Evolutionary conservation across 768 basidiomycete genomes (phyloP).

Genomic region (Zangia roseola): DNA sequence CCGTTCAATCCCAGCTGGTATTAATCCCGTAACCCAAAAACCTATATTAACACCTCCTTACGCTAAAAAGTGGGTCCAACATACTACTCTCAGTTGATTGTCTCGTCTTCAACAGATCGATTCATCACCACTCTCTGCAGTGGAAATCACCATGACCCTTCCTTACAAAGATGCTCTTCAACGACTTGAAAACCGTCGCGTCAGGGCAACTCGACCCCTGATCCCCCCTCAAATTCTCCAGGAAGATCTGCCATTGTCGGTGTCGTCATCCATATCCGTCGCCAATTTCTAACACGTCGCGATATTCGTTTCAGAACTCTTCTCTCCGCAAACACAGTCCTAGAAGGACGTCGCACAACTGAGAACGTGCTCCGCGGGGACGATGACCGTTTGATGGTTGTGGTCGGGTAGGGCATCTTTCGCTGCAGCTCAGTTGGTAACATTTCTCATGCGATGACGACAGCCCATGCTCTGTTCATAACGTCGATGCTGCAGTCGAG

Average conservation of each 20-base stretch:
- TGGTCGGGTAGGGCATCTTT: constrained; percentile 65
- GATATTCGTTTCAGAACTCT: constrained; percentile 53
- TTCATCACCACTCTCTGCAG: constrained; percentile 10
- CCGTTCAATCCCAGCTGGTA: constrained; percentile 7
- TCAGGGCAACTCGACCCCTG: constrained; percentile 82
- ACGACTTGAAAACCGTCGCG: constrained; percentile 83
- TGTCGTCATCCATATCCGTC: neutral
- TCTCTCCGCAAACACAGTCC: constrained; percentile 80
- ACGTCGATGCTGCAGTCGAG: constrained; percentile 79
- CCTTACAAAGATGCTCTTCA: constrained; percentile 76
- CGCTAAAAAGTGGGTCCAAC: constrained; percentile 19
- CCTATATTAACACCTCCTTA: constrained; percentile 14
- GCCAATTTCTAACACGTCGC: neutral
- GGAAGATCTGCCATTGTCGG: constrained; percentile 88
- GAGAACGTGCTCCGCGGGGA: constrained; percentile 81
- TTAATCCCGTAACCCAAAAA: constrained; percentile 7
- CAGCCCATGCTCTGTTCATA: constrained; percentile 94
- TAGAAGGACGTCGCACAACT: constrained; percentile 76
- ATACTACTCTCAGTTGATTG: neutral
- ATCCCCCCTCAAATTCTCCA: constrained; percentile 94
- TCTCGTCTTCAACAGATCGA: constrained; percentile 20
- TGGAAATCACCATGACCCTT: constrained; percentile 61
- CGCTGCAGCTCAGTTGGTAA: neutral
- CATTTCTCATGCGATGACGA: constrained; percentile 3
- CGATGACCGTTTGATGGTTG: constrained; percentile 91